Evolutionary conservation across 2,329 filamentous ascomycete species (phyloP).

Genomic region (Bimuria novae-zelandiae): DNA sequence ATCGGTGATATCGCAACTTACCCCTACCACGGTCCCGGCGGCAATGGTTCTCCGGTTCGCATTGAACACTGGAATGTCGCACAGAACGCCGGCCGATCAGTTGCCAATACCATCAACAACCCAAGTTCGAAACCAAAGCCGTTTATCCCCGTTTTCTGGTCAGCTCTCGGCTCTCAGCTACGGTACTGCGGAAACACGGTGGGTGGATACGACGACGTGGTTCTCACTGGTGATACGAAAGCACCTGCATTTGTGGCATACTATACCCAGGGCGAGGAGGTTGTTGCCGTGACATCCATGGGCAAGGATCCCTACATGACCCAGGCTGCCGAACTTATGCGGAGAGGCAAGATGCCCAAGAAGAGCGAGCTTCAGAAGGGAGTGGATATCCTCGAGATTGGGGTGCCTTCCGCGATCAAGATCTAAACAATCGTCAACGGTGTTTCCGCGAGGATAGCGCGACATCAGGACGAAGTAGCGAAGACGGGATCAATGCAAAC

Average conservation of each 20-base stretch:
- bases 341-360: conserved; percentile 75
- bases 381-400: conserved; percentile 52
- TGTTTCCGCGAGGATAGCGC: background rate
- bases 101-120: conserved; percentile 75
- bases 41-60: conserved; percentile 71
- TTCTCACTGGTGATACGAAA: conserved; percentile 72
- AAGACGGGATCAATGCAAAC: background rate
- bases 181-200: conserved; percentile 90
- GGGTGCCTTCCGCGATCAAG: conserved; percentile 52
- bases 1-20: conserved; percentile 95
- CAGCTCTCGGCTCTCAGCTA: conserved; percentile 83
- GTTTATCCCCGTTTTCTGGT: conserved; percentile 98
- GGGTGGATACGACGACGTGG: conserved; percentile 82
- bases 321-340: conserved; percentile 85
- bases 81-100: conserved; percentile 84
- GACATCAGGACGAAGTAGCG: background rate
- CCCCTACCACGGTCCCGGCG: conserved; percentile 89
- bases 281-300: conserved; percentile 92
- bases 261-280: conserved; percentile 82
- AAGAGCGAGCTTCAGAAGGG: conserved; percentile 77
- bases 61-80: conserved; percentile 99
- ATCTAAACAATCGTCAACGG: conserved; percentile 39
- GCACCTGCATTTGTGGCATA: conserved; percentile 85
- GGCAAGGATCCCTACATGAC: conserved; percentile 84
- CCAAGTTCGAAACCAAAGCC: conserved; percentile 64